Evolutionary conservation across 495 filamentous ascomycete genomes (phyloP).

Genomic region (Mycothermus thermophilus): DNA sequence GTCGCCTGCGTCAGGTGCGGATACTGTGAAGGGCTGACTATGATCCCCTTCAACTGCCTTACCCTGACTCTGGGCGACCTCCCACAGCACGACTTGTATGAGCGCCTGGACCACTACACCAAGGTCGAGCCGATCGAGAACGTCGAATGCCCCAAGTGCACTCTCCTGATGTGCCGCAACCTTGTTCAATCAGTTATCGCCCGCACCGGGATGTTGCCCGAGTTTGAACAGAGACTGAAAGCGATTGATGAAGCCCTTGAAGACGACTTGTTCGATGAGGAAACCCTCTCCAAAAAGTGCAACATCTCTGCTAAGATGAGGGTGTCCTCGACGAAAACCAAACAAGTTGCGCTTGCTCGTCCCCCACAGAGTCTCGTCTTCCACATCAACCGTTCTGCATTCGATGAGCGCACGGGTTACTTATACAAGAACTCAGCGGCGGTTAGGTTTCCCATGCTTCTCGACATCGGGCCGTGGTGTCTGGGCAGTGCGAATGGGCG

Average conservation of each 20-base stretch:
- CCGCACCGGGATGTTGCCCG: constrained; percentile 11
- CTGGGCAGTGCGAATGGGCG: constrained; percentile 38
- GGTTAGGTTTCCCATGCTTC: constrained; percentile 55
- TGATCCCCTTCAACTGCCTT: constrained; percentile 88
- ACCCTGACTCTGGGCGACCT: constrained; percentile 60
- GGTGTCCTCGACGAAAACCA: constrained; percentile 65
- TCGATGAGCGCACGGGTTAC: constrained; percentile 64
- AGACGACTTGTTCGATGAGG: constrained; percentile 67
- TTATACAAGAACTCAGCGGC: constrained; percentile 70
- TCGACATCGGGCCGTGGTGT: constrained; percentile 72
- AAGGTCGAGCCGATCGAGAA: constrained; percentile 70
- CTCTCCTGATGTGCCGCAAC: constrained; percentile 41
- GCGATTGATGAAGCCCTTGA: constrained; percentile 56
- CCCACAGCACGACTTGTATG: constrained; percentile 48
- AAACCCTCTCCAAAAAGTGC: constrained; percentile 56
- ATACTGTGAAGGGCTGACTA: constrained; percentile 68
- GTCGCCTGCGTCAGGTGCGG: constrained; percentile 81
- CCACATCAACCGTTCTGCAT: constrained; percentile 84
- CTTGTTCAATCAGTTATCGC: constrained; percentile 26
- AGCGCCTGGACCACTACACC: constrained; percentile 76
- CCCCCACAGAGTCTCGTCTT: constrained; percentile 65
- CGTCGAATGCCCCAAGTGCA: constrained; percentile 87
- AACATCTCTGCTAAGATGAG: constrained; percentile 54
- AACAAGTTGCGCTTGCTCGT: constrained; percentile 73
- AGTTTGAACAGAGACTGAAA: constrained; percentile 36